Base-by-base conservation (phyloP, 768 basidiomycete species). In the Auricularia sp. region DNA sequence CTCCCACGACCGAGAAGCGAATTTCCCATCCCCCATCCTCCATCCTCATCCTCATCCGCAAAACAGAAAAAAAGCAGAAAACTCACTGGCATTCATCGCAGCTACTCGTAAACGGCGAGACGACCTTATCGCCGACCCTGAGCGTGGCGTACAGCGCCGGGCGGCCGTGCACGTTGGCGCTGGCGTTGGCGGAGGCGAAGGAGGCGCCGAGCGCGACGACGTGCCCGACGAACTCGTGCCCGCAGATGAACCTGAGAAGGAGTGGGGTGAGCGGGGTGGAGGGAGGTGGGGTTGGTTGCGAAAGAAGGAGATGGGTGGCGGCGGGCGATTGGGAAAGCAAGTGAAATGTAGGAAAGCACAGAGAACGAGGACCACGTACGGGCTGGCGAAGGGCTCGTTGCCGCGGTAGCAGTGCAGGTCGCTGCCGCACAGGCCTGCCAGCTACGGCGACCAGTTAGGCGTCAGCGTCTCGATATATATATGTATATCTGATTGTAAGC, bases 41-140 rank as follows among this genome's bases (percentile, higher is more conserved):
- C 29, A 29, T 29, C 29, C 85, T 70, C 66, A 92, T n/a, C n/a
- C n/a, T n/a, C n/a, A n/a, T n/a, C n/a, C n/a, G n/a, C n/a, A n/a
- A n/a, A n/a, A n/a, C n/a, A n/a, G n/a, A n/a, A n/a, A n/a, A n/a
- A n/a, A n/a, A n/a, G n/a, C n/a, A n/a, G n/a, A n/a, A n/a, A n/a
- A n/a, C 85, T 70, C 66, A 92, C 90, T 86, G 83, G 81, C 91
- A 93, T 71, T 91, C 89, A n/a, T 86, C 87, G 67, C 91, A 93
- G 61, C 84, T 88, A n/a, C 82, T 80, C 0, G 89, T 89, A 74
- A 91, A 92, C 2, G 91, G 88, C 1, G 88, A 85, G 29, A 92
- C 84, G 14, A 92, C 87, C 69, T 84, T 87, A 71, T 92, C 87
- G 4, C 89, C 90, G 5, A 89, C 73, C 63, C 80, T 83, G 62